Evolutionary conservation across 2,329 filamentous ascomycete genomes (phyloP).

Genomic region (Xylaria digitata): DNA sequence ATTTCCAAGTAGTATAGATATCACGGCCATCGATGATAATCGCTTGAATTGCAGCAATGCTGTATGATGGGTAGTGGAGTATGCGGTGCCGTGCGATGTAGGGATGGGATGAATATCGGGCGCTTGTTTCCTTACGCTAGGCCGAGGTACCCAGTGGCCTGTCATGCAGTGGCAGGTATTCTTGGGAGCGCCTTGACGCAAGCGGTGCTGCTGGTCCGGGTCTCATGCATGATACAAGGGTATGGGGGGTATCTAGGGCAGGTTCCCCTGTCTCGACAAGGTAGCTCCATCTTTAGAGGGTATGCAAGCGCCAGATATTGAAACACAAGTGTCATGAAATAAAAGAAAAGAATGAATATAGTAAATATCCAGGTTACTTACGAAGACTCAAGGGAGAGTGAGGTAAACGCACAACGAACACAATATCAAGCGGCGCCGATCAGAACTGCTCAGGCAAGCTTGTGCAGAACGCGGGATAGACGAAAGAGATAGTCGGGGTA

Average conservation of each 20-base stretch:
- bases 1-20: not conserved
- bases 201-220: slow-evolving; percentile 43
- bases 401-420: not conserved
- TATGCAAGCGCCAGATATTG: not conserved
- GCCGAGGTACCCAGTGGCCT: slow-evolving; percentile 22
- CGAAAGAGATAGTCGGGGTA: slow-evolving; percentile 1
- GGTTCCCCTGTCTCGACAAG: slow-evolving; percentile 40
- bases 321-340: slow-evolving; percentile 3
- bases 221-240: slow-evolving; percentile 45
- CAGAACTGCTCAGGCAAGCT: not conserved
- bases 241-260: slow-evolving; percentile 43
- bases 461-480: not conserved
- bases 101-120: slow-evolving; percentile 20
- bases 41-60: slow-evolving; percentile 14
- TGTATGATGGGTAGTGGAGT: not conserved
- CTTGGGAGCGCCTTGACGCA: slow-evolving; percentile 41
- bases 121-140: slow-evolving; percentile 2
- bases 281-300: slow-evolving; percentile 32
- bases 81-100: slow-evolving; percentile 15
- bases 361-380: slow-evolving; percentile 12
- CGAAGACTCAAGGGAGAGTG: not conserved
- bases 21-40: slow-evolving; percentile 1
- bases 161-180: slow-evolving; percentile 29
- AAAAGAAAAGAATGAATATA: not conserved
- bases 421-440: not conserved